Base-by-base conservation (phyloP, 208 protist genomes). In the Zelonia costaricensis region DNA sequence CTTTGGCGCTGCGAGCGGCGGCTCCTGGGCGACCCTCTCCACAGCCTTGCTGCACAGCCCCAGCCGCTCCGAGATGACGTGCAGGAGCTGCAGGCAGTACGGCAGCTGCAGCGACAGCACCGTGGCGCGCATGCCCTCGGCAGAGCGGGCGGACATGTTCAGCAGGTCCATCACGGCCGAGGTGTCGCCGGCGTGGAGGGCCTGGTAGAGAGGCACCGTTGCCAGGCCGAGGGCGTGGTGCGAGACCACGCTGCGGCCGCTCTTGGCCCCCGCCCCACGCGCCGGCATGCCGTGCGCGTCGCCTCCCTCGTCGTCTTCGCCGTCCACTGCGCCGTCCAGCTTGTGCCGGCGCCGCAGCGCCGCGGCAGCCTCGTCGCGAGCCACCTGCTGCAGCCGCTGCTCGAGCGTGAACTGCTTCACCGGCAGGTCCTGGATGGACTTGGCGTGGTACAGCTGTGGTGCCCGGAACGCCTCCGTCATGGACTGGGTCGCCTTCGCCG, bases 191-290 rank as follows among this genome's bases (percentile, higher is more conserved):
- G 85, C 85, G 63, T 95, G 88, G 20, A 95, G 76, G 13, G 88
- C 88, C 53, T 95, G 88, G 55, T 92, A 92, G 18, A 95, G 72
- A 4, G 88, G 88, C 28, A 92, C 75, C 7, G 88, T 94, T 5
- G 85, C 83, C n/a, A 90, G 73, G 1, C 83, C 88, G n/a, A 91
- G 55, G 2, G 84, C 76, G 47, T 82, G 74, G 51, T 72, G 62
- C 27, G 74, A 59, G 18, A 63, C 20, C 10, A 53, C 65, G 38
- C 65, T 64, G 28, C 65, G 56, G 30, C 64, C 25, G 36, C 4
- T 20, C 16, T 55, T 31, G 15, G 22, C 38, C 7, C 20, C 18
- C 42, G 18, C 23, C 5, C 44, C 3, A 38, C 33, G 7, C 52
- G 6, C 31, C 33, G 52, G 7, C 36, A 25, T 57, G n/a, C n/a